These are phyloP conservation scores for Hyphochytrium catenoides DNA, from an alignment of 352 stramenopile species.

Conservation along the genomic window DNA sequence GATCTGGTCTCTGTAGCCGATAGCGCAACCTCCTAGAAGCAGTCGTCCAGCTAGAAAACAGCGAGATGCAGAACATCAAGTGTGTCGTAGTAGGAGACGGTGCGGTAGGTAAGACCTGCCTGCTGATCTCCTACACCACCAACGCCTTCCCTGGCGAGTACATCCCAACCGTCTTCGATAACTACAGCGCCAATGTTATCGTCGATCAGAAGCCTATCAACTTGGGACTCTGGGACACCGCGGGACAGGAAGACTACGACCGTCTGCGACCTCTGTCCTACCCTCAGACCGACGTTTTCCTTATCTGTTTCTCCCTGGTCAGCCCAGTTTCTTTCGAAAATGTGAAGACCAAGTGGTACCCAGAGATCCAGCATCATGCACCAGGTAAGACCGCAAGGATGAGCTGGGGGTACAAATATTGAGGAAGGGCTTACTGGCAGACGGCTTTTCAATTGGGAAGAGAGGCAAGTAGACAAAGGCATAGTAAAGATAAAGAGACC, in stretches of 20 bases:
- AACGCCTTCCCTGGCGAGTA: slow-evolving; percentile 89
- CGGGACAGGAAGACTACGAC: slow-evolving; percentile 91
- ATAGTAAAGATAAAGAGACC: no score
- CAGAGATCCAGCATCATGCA: slow-evolving; percentile 62
- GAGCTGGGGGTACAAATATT: background rate
- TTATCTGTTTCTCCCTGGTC: slow-evolving; percentile 86
- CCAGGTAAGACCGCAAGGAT: slow-evolving; percentile 12
- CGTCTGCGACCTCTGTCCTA: slow-evolving; percentile 80
- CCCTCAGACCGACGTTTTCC: slow-evolving; percentile 84
- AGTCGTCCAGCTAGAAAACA: background rate
- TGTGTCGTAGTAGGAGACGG: slow-evolving; percentile 79
- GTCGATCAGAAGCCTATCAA: slow-evolving; percentile 84
- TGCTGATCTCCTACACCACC: slow-evolving; percentile 90
- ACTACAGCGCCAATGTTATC: slow-evolving; percentile 77
- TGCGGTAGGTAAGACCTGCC: slow-evolving; percentile 84
- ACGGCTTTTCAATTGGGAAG: background rate
- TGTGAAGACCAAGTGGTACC: slow-evolving; percentile 77
- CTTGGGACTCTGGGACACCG: slow-evolving; percentile 87
- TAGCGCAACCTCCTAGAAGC: slow-evolving; percentile 2
- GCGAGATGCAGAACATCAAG: slow-evolving; percentile 82
- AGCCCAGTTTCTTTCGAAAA: slow-evolving; percentile 82
- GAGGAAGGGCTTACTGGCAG: background rate
- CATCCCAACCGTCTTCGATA: slow-evolving; percentile 86
- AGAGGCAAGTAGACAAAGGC: slow-evolving; percentile 12
- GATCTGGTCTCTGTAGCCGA: slow-evolving; percentile 1